These are phyloP conservation scores for Dothiorella sarmentorum DNA, from an alignment of 2,329 filamentous ascomycete species.

Conservation along the genomic window DNA sequence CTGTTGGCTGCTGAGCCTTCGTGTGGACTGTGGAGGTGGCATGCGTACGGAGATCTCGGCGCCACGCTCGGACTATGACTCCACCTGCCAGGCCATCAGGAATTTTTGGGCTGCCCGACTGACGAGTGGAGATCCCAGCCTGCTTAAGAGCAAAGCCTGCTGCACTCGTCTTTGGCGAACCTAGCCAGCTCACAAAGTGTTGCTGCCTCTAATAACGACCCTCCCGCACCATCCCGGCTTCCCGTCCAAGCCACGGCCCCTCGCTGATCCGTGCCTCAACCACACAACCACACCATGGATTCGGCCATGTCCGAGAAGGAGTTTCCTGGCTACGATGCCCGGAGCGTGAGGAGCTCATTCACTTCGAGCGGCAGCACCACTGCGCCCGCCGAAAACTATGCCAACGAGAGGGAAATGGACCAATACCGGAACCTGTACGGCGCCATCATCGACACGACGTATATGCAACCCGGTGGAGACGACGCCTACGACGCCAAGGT, in stretches of 20 bases:
- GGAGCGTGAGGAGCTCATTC: background rate
- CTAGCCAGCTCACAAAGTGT: background rate
- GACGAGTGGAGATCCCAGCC: background rate
- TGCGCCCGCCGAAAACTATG: background rate
- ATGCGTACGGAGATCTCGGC: constrained; percentile 14
- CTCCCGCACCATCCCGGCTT: background rate
- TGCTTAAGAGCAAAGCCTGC: background rate
- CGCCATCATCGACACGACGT: background rate
- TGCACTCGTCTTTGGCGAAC: background rate
- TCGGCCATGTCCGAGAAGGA: constrained; percentile 7
- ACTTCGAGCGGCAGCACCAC: background rate
- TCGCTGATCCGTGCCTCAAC: background rate
- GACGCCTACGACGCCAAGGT: constrained; percentile 20
- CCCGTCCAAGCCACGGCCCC: background rate
- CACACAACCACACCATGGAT: background rate
- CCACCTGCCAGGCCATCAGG: background rate
- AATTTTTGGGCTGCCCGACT: constrained; percentile 7
- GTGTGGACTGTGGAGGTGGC: constrained; percentile 13
- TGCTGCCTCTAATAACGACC: background rate
- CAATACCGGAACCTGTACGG: constrained; percentile 9
- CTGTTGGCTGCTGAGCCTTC: constrained; percentile 7
- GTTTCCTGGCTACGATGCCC: background rate
- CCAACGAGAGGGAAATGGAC: constrained; percentile 2
- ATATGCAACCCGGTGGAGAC: constrained; percentile 15
- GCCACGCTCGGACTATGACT: constrained; percentile 5